phyloP scores from a whole-genome alignment of 106 monocot genomes.

The Allium cepa region DNA sequence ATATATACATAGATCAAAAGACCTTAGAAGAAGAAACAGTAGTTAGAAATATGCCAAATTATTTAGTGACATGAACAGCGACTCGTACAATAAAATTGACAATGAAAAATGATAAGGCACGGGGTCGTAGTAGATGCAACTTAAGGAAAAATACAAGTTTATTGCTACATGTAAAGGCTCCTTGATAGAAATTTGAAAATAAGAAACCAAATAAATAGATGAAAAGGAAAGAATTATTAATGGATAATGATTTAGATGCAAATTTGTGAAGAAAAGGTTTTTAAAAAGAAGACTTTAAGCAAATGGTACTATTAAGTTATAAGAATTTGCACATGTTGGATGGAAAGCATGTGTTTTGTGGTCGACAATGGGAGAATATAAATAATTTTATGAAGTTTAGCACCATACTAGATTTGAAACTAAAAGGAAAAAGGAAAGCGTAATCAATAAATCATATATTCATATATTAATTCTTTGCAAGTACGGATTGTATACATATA shows the following conservation, averaged over 20 bases:
- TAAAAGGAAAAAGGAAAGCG: not conserved
- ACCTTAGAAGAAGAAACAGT: too few relatives aligned
- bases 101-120: not conserved
- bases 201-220: not conserved
- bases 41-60: too few relatives aligned
- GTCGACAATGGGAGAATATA: slow-evolving; percentile 13
- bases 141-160: not conserved
- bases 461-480: too few relatives aligned
- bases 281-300: slow-evolving; percentile 11
- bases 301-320: not conserved
- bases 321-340: slow-evolving; percentile 9
- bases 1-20: too few relatives aligned
- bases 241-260: slow-evolving; percentile 2
- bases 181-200: not conserved
- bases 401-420: slow-evolving; percentile 4
- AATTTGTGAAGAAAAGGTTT: not conserved
- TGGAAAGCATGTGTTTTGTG: slow-evolving; percentile 18
- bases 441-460: too few relatives aligned
- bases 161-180: slow-evolving; percentile 1
- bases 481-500: too few relatives aligned
- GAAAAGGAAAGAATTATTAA: not conserved
- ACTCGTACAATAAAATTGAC: slow-evolving; percentile 1
- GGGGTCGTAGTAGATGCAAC: not conserved
- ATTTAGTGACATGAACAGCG: not conserved
- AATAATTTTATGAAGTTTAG: not conserved